Base-by-base conservation (phyloP, 225 moss, liverwort and hornwort species). In the Pseudoscleropodium purum region DNA sequence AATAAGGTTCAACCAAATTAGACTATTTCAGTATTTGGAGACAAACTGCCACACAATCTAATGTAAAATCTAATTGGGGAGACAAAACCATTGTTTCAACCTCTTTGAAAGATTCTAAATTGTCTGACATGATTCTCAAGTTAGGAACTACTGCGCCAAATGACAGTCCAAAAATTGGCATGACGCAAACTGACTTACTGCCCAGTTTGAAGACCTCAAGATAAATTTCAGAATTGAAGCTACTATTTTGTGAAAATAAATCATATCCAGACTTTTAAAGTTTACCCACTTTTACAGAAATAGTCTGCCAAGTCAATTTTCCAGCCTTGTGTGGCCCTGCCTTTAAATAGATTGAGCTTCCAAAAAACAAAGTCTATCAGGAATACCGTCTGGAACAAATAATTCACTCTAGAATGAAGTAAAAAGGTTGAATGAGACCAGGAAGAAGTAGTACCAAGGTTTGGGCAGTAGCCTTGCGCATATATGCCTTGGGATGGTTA, bases 401-500 rank as follows among this genome's bases (percentile, higher is more conserved):
- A 66, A 57, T 74, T 67, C 51, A 47, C 43, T 39, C 74, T 64
- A 74, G 23, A 84, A 74, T 57, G 13, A 24, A 73, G 15, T 31
- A 47, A 62, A 62, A 43, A 45, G 52, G 70, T 56, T 49, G 57
- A 76, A 91, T 63, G 51, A 60, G 41, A 54, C 54, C 78, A 83
- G 10, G 85, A 69, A 79, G 54, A 34, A 63, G 27, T 23, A n/a
- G 74, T 94, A 94, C 98, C 95, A 97, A 92, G 75, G 87, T 90
- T 79, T 96, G 91, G n/a, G 98, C 93, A 83, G 90, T 93, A 85
- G 96, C 98, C 84, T 97, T 98, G 81, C 96, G 94, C 80, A 95
- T 61, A 84, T 95, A 95, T 19, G 95, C 91, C 85, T 95, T 97
- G 52, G 98, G 94, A 91, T 94, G 92, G 52, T 91, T 78, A 36